Evolutionary conservation across 345 rosid genomes (phyloP), one percentile per base, ranked within the genome.

Genomic region (Lumnitzera littorea): DNA sequence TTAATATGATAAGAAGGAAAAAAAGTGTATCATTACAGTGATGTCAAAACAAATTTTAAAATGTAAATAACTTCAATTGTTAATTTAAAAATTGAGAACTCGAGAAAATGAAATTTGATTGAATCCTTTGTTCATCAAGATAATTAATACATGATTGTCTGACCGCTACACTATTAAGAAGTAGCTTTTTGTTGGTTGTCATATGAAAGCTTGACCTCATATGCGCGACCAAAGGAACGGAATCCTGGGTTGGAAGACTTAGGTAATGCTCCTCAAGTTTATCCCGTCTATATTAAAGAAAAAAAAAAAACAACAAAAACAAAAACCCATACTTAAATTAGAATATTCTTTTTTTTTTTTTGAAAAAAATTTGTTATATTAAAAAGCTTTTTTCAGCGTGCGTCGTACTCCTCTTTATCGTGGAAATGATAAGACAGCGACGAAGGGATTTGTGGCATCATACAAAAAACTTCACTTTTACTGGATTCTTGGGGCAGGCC

Each of bases 401-500:
- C 64, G 68, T 13, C 74, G 67, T 2, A 62, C 46, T 24, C 67
- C 85, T 56, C 17, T 77, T 5, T 77, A 72, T 43, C 66, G 85
- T 53, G 62, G 57, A 55, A 36, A 48, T 8, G 68, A 73, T 16
- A 29, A 53, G 14, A 55, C 56, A 4, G 56, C 70, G 2, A 70
- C 73, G 3, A 67, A 68, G 65, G 84, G 65, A 15, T 71, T 80
- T 50, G 48, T 51, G 1, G 63, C 66, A 27, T 69, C 79, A 4
- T 59, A 76, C 29, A 52, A 54, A n/a, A 80, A 80, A 51, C 64
- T 80, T 15, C 54, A 47, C 25, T 69, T 74, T 61, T 74, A 74
- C 23, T 74, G 77, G 79, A 76, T 80, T 53, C 67, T 76, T 47
- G 78, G 78, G 8, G 71, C 79, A 24, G 84, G 84, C 52, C 81